phyloP scores from a whole-genome alignment of 495 filamentous ascomycete genomes.

The Aspergillus coremiiformis region DNA sequence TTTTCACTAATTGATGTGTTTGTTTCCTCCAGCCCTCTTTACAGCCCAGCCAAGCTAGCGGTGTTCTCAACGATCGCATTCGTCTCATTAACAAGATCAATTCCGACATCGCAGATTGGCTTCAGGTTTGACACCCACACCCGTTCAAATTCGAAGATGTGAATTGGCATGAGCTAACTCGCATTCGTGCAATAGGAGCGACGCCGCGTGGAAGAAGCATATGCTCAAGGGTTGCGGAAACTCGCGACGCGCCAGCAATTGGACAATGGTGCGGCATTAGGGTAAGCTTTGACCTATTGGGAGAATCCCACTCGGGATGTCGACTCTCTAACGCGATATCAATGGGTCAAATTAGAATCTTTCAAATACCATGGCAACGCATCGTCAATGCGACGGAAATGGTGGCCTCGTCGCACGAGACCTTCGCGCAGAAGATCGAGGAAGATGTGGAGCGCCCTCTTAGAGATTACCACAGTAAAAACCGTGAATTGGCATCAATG shows the following conservation, averaged over 20 bases:
- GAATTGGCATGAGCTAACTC: neutral
- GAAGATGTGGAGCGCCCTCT: slow-evolving; percentile 84
- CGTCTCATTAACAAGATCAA: slow-evolving; percentile 83
- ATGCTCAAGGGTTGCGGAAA: slow-evolving; percentile 77
- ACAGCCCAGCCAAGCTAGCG: slow-evolving; percentile 77
- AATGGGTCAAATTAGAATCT: slow-evolving; percentile 52
- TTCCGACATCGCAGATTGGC: slow-evolving; percentile 88
- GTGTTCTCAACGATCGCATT: slow-evolving; percentile 78
- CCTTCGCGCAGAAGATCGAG: slow-evolving; percentile 78
- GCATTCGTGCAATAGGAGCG: slow-evolving; percentile 60
- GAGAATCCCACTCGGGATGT: neutral
- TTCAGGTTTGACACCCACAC: slow-evolving; percentile 61
- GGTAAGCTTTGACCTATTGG: slow-evolving; percentile 47
- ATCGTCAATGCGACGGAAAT: slow-evolving; percentile 74
- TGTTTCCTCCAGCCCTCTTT: slow-evolving; percentile 58
- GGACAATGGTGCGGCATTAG: slow-evolving; percentile 69
- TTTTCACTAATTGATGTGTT: neutral
- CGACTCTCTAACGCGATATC: neutral
- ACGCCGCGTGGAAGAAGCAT: slow-evolving; percentile 83
- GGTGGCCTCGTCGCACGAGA: slow-evolving; percentile 76
- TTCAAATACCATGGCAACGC: slow-evolving; percentile 86
- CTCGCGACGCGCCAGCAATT: slow-evolving; percentile 61
- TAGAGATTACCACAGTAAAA: slow-evolving; percentile 60
- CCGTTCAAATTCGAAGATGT: slow-evolving; percentile 2
- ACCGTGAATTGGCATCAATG: slow-evolving; percentile 79